Evolutionary conservation across 495 filamentous ascomycete species (phyloP), one percentile per base, ranked within the genome.

Genomic region (Xylaria acuta): DNA sequence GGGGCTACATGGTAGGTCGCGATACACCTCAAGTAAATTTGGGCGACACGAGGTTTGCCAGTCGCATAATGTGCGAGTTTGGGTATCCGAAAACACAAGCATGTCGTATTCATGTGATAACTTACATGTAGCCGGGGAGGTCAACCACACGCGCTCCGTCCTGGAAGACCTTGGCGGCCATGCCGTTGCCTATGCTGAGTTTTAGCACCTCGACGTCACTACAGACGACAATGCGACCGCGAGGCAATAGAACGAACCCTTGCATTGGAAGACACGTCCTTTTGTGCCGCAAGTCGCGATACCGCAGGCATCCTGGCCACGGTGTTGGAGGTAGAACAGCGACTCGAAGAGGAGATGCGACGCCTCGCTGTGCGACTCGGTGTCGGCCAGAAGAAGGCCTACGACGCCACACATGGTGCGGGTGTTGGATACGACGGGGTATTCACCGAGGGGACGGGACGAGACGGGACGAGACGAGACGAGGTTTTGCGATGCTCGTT

Each of bases 291-390:
- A 97, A 30, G 91, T 94, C 7, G 90, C 88, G 64, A 97, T 95
- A 64, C 95, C 95, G 63, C 92, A 94, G 32, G 95, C 95, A 91
- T 97, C 95, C 79, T 97, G 94, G 67, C 94, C 93, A 76, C 94
- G 83, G 64, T 92, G 92, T 34, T 94, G 94, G 18, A 97, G 89
- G 73, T 94, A 91, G 81, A 96, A 97, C 16, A 97, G 87, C 14
- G 92, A 92, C 81, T 97, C 94, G 84, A 97, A 95, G 41, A 97
- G 86, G 77, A 97, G 93, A 71, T 91, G 87, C 38, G 81, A 77
- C 7, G 77, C 78, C 18, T 79, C 69, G 64, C 73, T 73, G 63
- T 78, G 73, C 76, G 80, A 67, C 34, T 82, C 82, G 71, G 77
- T 75, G 74, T 93, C 89, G 69, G 91, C 93, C 62, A 94, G 89